A percentile compares a stretch with the other conserved stretches of the same genome.
Evolutionary conservation across 2,329 filamentous ascomycete genomes (phyloP).

Genomic region (Exophiala xenobiotica): DNA sequence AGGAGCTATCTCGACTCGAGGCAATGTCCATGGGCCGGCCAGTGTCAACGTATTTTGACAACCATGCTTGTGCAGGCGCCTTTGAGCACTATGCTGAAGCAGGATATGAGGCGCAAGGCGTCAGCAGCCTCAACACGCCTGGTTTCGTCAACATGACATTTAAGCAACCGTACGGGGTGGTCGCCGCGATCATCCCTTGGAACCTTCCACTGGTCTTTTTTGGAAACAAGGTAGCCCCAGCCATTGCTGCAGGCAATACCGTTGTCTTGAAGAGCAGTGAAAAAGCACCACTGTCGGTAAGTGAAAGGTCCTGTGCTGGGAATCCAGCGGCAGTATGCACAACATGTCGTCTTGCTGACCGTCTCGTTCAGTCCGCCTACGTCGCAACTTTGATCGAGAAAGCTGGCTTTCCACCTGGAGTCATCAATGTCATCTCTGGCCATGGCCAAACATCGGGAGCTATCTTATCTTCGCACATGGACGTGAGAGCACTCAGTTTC

Average conservation of each 20-base stretch:
- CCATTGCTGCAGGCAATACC: constrained; percentile 38
- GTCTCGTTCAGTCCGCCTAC: constrained; percentile 42
- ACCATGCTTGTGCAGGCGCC: constrained; percentile 13
- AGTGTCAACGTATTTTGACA: constrained; percentile 19
- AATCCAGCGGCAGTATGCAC: neutral
- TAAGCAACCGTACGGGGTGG: constrained; percentile 25
- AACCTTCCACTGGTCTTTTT: constrained; percentile 53
- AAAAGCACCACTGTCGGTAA: constrained; percentile 37
- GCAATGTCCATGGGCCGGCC: constrained; percentile 40
- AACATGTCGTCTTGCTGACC: constrained; percentile 53
- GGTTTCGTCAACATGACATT: constrained; percentile 27
- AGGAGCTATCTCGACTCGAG: constrained; percentile 38
- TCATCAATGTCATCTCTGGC: constrained; percentile 73
- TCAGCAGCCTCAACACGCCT: constrained; percentile 24
- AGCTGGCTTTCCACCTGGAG: constrained; percentile 74
- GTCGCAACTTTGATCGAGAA: constrained; percentile 67
- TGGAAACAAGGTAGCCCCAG: constrained; percentile 41
- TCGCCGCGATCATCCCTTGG: constrained; percentile 59
- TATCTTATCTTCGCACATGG: constrained; percentile 65
- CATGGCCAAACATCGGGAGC: constrained; percentile 66
- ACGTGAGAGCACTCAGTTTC: constrained; percentile 74
- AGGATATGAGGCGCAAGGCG: constrained; percentile 29
- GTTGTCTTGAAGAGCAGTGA: constrained; percentile 34
- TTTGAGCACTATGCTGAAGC: constrained; percentile 26
- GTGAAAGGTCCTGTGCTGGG: constrained; percentile 61